Evolutionary conservation across 176 grass and related monocot species (phyloP).

Genomic region (Puccinellia tenuiflora): DNA sequence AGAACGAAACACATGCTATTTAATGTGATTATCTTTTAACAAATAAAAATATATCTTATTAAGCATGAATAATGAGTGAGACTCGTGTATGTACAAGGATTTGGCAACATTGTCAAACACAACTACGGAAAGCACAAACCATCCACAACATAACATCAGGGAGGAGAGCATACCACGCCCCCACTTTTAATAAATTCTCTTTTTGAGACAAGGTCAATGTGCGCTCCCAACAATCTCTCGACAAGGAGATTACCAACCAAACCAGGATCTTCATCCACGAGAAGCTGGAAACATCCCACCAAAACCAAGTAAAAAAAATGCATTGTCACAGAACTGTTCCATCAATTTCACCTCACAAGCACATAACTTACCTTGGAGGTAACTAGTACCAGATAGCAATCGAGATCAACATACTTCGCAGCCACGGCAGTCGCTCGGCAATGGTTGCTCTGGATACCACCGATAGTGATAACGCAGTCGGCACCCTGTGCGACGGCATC

Average conservation of each 20-base stretch:
- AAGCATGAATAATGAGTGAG: background rate
- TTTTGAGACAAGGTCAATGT: conserved; percentile 85
- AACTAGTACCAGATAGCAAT: conserved; percentile 75
- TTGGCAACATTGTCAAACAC: background rate
- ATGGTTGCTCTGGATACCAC: too few relatives aligned
- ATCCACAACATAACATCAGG: background rate
- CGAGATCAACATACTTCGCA: conserved; percentile 76
- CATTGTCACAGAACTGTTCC: background rate
- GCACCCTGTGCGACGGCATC: too few relatives aligned
- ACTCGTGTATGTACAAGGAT: background rate
- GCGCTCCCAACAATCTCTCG: conserved; percentile 68
- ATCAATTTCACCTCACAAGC: background rate
- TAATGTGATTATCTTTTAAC: background rate
- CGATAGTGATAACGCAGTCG: too few relatives aligned
- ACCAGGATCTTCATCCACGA: conserved; percentile 72
- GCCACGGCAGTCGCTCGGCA: conserved; percentile 75
- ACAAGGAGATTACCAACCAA: conserved; percentile 89
- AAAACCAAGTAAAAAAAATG: conserved; percentile 24
- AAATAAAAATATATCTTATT: background rate
- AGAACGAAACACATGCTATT: background rate
- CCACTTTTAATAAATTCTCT: conserved; percentile 77
- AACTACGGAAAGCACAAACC: background rate
- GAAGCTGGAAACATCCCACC: conserved; percentile 39
- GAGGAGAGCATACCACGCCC: conserved; percentile 49
- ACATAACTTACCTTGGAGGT: conserved; percentile 57